A percentile compares a stretch with the other conserved stretches of the same genome.
Evolutionary conservation across 306 rosid genomes (phyloP).

Genomic region (barrel medic (Medicago truncatula)): MtrunA17r5.0-ANR NC_053046.1:7701001-7701500

Average conservation of each 20-base stretch:
- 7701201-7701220: constrained; percentile 9
- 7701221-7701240: constrained; percentile 34
- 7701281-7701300: constrained; percentile 74
- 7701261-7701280: constrained; percentile 90
- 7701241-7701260: constrained; percentile 32
- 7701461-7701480: constrained; percentile 45
- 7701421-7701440: constrained; percentile 83
- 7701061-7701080: constrained; percentile 12
- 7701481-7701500: constrained; percentile 22
- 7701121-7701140: neutral
- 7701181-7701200: constrained; percentile 4
- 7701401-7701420: constrained; percentile 93
- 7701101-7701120: constrained; percentile 19
- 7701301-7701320: constrained; percentile 79
- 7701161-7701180: neutral
- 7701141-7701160: constrained; percentile 15
- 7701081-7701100: constrained; percentile 8
- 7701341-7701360: constrained; percentile 95
- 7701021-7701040: constrained; percentile 46
- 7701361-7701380: constrained; percentile 90
- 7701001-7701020: constrained; percentile 96
- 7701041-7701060: constrained; percentile 14
- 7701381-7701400: constrained; percentile 94
- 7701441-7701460: constrained; percentile 71
- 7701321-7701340: constrained; percentile 94